Evolutionary conservation across 345 rosid genomes (phyloP), one percentile per base, ranked within the genome.

Genomic region (Citrus glauca): DNA sequence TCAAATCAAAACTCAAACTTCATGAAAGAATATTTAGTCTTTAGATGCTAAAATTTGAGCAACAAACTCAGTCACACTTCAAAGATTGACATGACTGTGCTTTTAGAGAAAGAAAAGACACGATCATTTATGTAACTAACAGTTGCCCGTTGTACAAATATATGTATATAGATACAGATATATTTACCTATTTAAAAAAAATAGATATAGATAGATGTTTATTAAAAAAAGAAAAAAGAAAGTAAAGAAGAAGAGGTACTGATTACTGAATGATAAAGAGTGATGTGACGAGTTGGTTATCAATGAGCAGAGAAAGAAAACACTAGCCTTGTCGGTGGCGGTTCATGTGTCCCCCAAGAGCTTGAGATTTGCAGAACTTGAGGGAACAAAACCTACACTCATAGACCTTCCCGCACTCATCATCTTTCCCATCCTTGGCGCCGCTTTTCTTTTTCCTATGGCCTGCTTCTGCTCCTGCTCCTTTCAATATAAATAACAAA

Each of bases 301-400:
- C 57, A 17, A 20, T 17, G 9, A 65, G 69, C 22, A 5, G 62
- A 59, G 50, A 68, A 38, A 9, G 65, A 69, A 63, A 35, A 8
- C 62, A 62, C 80, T 86, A 88, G 81, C 99, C 98, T 97, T 97
- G 98, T 81, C 99, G 91, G 86, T 97, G 99, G 84, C 99, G 98
- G 86, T 97, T 97, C 99, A 97, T 97, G 91, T 97, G 99, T 68
- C 98, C 99, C 42, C 99, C 99, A 11, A 97, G 99, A 74, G 99
- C 99, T 94, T 97, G 99, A 78, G 99, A 97, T 88, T 97, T 97
- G 92, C 97, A 91, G 87, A 97, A 97, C 96, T 91, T 94, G 85
- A 97, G 99, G 90, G 99, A 93, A 80, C 99, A 97, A 87, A 97
- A 97, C 93, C 99, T 90, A 86, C 98, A 97, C 85, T 94, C 93